Base-by-base conservation (phyloP, 495 filamentous ascomycete species). In the Astrothelium subdiscretum region DNA sequence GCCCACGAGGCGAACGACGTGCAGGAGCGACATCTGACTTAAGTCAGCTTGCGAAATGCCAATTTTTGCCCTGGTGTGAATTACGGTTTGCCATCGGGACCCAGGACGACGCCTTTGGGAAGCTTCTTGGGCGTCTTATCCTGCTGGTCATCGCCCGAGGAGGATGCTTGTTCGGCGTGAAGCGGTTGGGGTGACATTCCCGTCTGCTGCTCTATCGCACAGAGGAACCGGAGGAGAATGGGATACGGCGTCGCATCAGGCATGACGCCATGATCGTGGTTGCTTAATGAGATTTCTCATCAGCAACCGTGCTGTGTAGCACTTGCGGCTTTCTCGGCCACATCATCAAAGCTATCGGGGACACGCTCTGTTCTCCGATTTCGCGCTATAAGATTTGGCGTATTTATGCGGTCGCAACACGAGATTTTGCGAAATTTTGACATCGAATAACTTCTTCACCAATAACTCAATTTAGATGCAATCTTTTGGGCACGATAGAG, bases 31-130 rank as follows among this genome's bases (percentile, higher is more conserved):
- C 94, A 98, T 69, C 94, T 98, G 61, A 6, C 15, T 6, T 32
- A 63, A 22, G 5, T 31, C 62, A 59, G n/a, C n/a, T 32, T 54
- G 40, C 13, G 22, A 54, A 20, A 13, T 48, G n/a, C n/a, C n/a
- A n/a, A n/a, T n/a, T n/a, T n/a, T n/a, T n/a, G n/a, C n/a, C n/a
- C n/a, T n/a, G 15, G 24, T 32, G 10, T 26, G 58, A 73, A 90
- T 75, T 79, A 97, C 94, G 92, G 94, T 76, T 97, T 97, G 52
- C 94, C 94, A 79, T 98, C 90, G 67, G 92, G 89, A 51, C 87
- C 94, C 42, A 97, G 77, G 2, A 96, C 82, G 6, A 96, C 79
- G 65, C 92, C 92, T 72, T 91, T 95, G 15, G 89, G 87, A 31
- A 84, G 63, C 38, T 73, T 74, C 64, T 75, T 76, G 32, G 75